Evolutionary conservation across 2,329 filamentous ascomycete genomes (phyloP).

Genomic region (Penicillium thymicola): DNA sequence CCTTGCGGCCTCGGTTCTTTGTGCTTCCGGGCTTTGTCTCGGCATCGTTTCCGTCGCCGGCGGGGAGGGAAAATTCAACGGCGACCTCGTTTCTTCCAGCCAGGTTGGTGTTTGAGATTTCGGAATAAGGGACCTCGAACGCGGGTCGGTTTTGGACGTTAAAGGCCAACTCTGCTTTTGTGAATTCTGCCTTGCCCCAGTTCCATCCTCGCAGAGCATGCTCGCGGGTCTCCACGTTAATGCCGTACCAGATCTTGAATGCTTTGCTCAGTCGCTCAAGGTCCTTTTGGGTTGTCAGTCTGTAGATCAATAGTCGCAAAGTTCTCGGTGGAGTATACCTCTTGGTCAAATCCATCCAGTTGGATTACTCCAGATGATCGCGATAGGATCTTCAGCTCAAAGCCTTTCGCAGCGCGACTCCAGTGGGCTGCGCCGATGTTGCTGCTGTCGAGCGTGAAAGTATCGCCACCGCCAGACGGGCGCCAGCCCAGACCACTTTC

Average conservation of each 20-base stretch:
- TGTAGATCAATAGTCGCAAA: constrained; percentile 7
- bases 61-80: constrained; percentile 81
- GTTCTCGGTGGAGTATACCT: constrained; percentile 48
- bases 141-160: constrained; percentile 95
- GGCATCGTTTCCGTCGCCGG: constrained; percentile 67
- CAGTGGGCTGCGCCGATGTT: constrained; percentile 88
- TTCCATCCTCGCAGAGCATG: constrained; percentile 97
- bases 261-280: constrained; percentile 85
- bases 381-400: constrained; percentile 87
- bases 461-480: constrained; percentile 78
- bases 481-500: constrained; percentile 97
- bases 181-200: constrained; percentile 97
- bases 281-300: constrained; percentile 55
- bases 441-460: constrained; percentile 85
- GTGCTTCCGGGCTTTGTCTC: constrained; percentile 70
- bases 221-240: constrained; percentile 86
- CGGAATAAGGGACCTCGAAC: constrained; percentile 94
- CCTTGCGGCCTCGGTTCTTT: constrained; percentile 77
- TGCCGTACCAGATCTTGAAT: constrained; percentile 98
- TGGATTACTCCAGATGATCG: constrained; percentile 83
- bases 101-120: constrained; percentile 96
- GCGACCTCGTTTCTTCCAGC: constrained; percentile 97
- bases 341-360: constrained; percentile 89
- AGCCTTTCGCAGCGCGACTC: constrained; percentile 89
- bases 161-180: constrained; percentile 90